A percentile compares a stretch with the other conserved stretches of the same genome.
Evolutionary conservation across 2,329 filamentous ascomycete genomes (phyloP).

Genomic region (Plenodomus lindquistii): DNA sequence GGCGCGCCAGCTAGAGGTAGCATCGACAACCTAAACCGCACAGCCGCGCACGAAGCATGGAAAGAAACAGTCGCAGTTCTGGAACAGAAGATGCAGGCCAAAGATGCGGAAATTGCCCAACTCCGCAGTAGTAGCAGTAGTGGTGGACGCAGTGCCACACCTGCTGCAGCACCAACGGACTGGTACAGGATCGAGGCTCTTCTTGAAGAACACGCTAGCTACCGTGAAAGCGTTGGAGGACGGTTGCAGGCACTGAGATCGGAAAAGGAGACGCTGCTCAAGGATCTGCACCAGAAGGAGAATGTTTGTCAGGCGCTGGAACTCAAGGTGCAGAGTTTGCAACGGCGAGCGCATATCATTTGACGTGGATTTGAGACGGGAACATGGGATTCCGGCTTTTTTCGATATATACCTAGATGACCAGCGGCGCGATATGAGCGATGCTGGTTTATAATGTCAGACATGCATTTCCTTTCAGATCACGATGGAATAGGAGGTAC

Average conservation of each 20-base stretch:
- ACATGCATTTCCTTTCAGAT: not conserved
- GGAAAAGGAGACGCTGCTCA: slow-evolving; percentile 47
- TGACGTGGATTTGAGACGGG: not conserved
- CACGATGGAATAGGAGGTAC: not conserved
- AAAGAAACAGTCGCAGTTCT: slow-evolving; percentile 36
- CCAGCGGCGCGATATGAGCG: not conserved
- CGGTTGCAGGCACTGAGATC: slow-evolving; percentile 44
- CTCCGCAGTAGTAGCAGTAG: slow-evolving; percentile 14
- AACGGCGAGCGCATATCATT: slow-evolving; percentile 22
- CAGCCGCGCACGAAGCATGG: slow-evolving; percentile 44
- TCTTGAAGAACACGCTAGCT: slow-evolving; percentile 45
- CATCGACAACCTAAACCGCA: slow-evolving; percentile 39
- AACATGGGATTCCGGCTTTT: not conserved
- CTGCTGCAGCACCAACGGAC: slow-evolving; percentile 19
- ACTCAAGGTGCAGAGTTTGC: slow-evolving; percentile 39
- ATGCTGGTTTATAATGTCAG: not conserved
- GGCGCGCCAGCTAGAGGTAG: slow-evolving; percentile 29
- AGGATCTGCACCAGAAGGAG: slow-evolving; percentile 45
- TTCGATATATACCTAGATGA: not conserved
- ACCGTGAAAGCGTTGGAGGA: slow-evolving; percentile 44
- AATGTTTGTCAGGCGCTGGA: slow-evolving; percentile 46
- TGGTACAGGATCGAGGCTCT: slow-evolving; percentile 45
- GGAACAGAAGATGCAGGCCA: slow-evolving; percentile 34
- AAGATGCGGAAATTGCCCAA: slow-evolving; percentile 34
- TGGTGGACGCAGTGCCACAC: slow-evolving; percentile 5